Evolutionary conservation across 2,329 filamentous ascomycete genomes (phyloP).

Genomic region (Ophiostoma australiae): DNA sequence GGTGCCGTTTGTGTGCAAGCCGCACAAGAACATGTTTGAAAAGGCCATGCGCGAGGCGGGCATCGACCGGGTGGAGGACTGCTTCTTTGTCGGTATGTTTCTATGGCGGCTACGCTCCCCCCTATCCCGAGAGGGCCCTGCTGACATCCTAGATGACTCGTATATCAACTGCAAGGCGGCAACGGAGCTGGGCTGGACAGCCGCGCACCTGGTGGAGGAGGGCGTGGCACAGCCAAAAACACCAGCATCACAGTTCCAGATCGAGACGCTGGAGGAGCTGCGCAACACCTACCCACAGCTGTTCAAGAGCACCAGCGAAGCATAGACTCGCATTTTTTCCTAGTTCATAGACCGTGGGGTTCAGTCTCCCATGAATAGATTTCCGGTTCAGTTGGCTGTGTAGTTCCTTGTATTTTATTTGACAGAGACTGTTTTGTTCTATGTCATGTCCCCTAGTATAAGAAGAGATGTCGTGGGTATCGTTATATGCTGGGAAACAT

Average conservation of each 20-base stretch:
- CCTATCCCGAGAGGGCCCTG: not conserved
- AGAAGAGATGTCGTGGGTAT: slow-evolving; percentile 1
- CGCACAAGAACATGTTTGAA: slow-evolving; percentile 71
- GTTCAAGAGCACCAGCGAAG: slow-evolving; percentile 55
- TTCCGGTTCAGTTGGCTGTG: not conserved
- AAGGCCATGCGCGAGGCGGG: slow-evolving; percentile 87
- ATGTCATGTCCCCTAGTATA: not conserved
- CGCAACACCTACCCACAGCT: slow-evolving; percentile 73
- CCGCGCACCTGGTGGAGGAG: slow-evolving; percentile 79
- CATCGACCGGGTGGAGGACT: slow-evolving; percentile 61
- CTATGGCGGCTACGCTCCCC: too few relatives aligned
- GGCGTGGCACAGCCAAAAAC: slow-evolving; percentile 57
- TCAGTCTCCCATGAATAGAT: not conserved
- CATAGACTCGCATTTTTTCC: not conserved
- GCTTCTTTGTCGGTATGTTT: slow-evolving; percentile 68
- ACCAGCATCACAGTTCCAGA: slow-evolving; percentile 67
- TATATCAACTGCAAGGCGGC: slow-evolving; percentile 74
- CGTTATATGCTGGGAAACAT: not conserved
- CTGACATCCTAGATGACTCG: slow-evolving; percentile 62
- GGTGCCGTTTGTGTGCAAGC: slow-evolving; percentile 78
- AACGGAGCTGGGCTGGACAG: slow-evolving; percentile 76
- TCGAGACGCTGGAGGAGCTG: slow-evolving; percentile 71
- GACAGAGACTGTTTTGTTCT: too few relatives aligned
- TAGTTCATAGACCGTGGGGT: not conserved
- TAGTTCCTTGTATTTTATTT: too few relatives aligned